These are phyloP conservation scores for Xerocomus amazonicus DNA, from an alignment of 1,284 basidiomycete species.

Conservation along the genomic window DNA sequence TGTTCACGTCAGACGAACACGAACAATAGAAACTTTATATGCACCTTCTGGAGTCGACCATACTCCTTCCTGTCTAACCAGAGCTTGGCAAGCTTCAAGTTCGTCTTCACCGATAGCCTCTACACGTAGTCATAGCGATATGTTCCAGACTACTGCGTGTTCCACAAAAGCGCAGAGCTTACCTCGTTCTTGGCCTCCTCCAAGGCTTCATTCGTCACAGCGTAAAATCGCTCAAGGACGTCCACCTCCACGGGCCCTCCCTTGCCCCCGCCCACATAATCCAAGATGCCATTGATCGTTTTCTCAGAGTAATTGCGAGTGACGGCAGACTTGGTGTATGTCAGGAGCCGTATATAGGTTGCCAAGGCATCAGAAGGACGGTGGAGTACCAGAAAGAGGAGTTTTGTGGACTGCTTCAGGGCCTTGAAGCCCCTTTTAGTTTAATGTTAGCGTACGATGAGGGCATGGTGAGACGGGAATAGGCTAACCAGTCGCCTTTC, in stretches of 20 bases:
- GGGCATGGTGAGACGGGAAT: not conserved
- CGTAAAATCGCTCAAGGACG: slow-evolving; percentile 92
- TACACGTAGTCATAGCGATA: slow-evolving; percentile 31
- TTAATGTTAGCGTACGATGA: not conserved
- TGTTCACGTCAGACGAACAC: not conserved
- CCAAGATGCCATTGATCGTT: slow-evolving; percentile 96
- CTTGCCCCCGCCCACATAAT: slow-evolving; percentile 95
- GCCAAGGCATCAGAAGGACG: slow-evolving; percentile 82
- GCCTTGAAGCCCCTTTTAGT: slow-evolving; percentile 92
- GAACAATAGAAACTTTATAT: slow-evolving; percentile 15
- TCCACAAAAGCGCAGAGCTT: slow-evolving; percentile 16
- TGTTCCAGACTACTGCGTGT: not conserved
- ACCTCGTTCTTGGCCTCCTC: slow-evolving; percentile 97
- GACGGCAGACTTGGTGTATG: slow-evolving; percentile 90
- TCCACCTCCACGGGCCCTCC: slow-evolving; percentile 80
- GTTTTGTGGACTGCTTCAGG: slow-evolving; percentile 95
- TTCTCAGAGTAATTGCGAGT: slow-evolving; percentile 95
- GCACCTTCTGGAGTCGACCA: slow-evolving; percentile 73
- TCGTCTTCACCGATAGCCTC: slow-evolving; percentile 93
- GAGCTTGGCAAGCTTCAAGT: slow-evolving; percentile 94
- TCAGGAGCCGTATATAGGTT: slow-evolving; percentile 82
- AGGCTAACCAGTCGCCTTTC: slow-evolving; percentile 84
- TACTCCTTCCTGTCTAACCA: slow-evolving; percentile 98
- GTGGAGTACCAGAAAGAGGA: slow-evolving; percentile 79
- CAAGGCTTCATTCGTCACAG: slow-evolving; percentile 85